These are phyloP conservation scores for Lupinus albus DNA, from an alignment of 306 rosid species.

Conservation along the genomic window DNA sequence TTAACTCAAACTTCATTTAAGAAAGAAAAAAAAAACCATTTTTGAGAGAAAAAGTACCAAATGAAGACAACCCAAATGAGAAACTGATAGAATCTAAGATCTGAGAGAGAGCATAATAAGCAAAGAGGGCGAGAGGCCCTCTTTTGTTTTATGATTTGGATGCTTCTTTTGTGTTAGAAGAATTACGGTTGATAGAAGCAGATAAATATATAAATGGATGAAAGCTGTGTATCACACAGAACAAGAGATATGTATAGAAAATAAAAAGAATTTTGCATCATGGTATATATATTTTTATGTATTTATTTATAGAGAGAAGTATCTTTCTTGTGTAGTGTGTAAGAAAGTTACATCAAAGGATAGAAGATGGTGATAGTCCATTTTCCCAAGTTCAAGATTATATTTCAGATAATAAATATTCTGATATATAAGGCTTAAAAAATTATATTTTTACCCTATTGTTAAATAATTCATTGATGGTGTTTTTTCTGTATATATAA, in stretches of 20 bases:
- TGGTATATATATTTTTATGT: neutral
- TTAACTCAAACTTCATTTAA: constrained; percentile 14
- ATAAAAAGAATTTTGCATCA: constrained; percentile 50
- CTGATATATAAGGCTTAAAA: too few relatives aligned
- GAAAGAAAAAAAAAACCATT: constrained; percentile 36
- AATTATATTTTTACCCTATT: neutral
- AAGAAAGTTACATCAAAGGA: constrained; percentile 50
- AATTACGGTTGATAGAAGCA: constrained; percentile 57
- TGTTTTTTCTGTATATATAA: too few relatives aligned
- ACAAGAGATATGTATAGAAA: constrained; percentile 48
- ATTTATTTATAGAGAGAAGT: constrained; percentile 40
- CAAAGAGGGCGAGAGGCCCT: constrained; percentile 92
- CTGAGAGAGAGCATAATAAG: constrained; percentile 72
- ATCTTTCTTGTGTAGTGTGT: constrained; percentile 46
- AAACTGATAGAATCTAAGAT: constrained; percentile 74
- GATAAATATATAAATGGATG: constrained; percentile 50
- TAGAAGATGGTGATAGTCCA: constrained; percentile 55
- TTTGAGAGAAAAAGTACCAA: constrained; percentile 50
- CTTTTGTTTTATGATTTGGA: constrained; percentile 39
- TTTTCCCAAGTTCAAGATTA: constrained; percentile 36
- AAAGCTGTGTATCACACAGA: constrained; percentile 55
- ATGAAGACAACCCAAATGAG: constrained; percentile 74
- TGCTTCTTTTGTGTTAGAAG: constrained; percentile 46
- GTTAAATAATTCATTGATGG: neutral
- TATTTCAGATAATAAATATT: neutral